A percentile compares a stretch with the other conserved stretches of the same genome.
Evolutionary conservation across 148 eudicot genomes (phyloP).

Genomic region (Beta vulgaris): DNA sequence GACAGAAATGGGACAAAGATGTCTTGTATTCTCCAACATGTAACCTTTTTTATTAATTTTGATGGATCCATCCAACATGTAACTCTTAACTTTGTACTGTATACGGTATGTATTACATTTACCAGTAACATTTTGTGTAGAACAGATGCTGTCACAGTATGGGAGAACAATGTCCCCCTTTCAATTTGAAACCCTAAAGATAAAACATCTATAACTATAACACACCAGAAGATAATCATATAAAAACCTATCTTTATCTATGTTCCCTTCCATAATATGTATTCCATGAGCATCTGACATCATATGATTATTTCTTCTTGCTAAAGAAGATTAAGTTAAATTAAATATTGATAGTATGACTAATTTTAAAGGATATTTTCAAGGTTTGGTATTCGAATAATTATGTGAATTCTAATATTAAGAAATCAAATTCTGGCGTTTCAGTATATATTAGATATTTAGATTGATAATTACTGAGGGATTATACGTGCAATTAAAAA

Average conservation of each 20-base stretch:
- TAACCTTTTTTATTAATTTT: too few species aligned
- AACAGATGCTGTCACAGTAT: constrained; percentile 27
- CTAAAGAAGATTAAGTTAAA: constrained; percentile 5
- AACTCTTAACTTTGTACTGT: constrained; percentile 18
- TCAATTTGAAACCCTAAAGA: background rate
- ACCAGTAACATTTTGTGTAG: constrained; percentile 8
- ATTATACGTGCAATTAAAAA: too few species aligned
- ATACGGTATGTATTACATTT: constrained; percentile 23
- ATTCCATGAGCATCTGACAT: background rate
- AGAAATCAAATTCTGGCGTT: too few species aligned
- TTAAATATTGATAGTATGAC: background rate
- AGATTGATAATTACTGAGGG: too few species aligned
- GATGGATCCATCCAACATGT: too few species aligned
- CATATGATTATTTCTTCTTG: background rate
- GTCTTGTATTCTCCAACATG: constrained; percentile 36
- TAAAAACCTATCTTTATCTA: background rate
- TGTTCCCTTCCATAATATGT: background rate
- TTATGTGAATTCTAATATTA: too few species aligned
- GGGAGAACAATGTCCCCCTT: constrained; percentile 20
- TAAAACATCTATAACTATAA: constrained; percentile 10
- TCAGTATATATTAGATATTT: too few species aligned
- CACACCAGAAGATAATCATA: constrained; percentile 15
- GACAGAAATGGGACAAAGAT: constrained; percentile 22
- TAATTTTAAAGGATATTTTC: too few species aligned
- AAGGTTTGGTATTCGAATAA: too few species aligned